Evolutionary conservation across 2,329 filamentous ascomycete genomes (phyloP).

Genomic region (Trichophaea hybrida): DNA sequence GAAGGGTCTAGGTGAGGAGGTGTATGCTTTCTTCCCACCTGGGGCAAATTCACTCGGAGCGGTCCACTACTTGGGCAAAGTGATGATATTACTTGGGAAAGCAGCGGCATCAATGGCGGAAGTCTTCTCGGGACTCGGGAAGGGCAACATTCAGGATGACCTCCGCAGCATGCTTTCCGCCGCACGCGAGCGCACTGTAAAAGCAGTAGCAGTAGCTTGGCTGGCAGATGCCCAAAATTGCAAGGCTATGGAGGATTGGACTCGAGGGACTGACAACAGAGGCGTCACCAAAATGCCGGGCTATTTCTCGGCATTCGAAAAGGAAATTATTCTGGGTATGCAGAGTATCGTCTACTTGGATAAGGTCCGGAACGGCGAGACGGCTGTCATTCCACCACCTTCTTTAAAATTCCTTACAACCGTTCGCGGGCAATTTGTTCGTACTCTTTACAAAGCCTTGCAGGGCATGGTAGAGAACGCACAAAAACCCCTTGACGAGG

Average conservation of each 20-base stretch:
- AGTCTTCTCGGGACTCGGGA: conserved; percentile 46
- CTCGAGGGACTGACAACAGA: conserved; percentile 60
- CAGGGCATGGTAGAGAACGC: conserved; percentile 97
- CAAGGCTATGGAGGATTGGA: conserved; percentile 89
- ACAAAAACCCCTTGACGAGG: conserved; percentile 55
- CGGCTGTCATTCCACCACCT: conserved; percentile 65
- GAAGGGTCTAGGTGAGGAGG: conserved; percentile 52
- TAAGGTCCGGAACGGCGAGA: conserved; percentile 63
- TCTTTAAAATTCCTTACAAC: conserved; percentile 77
- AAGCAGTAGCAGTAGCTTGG: conserved; percentile 80
- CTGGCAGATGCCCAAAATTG: conserved; percentile 85
- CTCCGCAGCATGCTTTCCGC: conserved; percentile 61
- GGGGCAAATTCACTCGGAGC: conserved; percentile 82
- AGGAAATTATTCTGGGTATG: conserved; percentile 65
- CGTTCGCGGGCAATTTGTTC: conserved; percentile 83
- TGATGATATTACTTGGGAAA: conserved; percentile 68
- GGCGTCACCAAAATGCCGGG: conserved; percentile 86
- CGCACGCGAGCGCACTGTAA: conserved; percentile 71
- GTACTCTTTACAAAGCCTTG: conserved; percentile 81
- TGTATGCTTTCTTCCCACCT: conserved; percentile 92
- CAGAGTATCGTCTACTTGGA: conserved; percentile 92
- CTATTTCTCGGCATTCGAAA: conserved; percentile 74
- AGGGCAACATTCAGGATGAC: conserved; percentile 46
- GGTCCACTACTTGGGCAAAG: conserved; percentile 75
- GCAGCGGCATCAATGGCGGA: conserved; percentile 75